These are phyloP conservation scores for Abrus pulchellus DNA, from an alignment of 306 rosid genomes.

Conservation along the genomic window DNA sequence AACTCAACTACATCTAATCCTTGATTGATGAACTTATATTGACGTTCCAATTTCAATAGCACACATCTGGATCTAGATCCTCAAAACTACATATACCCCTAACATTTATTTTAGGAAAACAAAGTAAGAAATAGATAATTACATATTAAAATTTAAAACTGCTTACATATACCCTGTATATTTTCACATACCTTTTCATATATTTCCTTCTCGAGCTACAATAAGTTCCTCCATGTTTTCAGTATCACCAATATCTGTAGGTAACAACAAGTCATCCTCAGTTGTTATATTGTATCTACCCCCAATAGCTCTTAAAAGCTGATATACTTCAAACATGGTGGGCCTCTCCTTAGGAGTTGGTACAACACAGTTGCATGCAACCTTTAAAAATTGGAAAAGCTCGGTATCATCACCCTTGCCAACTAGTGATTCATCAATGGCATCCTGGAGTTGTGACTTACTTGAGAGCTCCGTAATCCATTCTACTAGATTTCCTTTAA, in stretches of 20 bases:
- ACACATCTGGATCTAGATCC: constrained; percentile 46
- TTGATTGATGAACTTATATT: constrained; percentile 38
- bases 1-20: constrained; percentile 25
- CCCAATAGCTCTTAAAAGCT: constrained; percentile 88
- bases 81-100: constrained; percentile 45
- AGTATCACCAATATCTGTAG: constrained; percentile 51
- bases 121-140: constrained; percentile 41
- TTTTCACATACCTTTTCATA: constrained; percentile 46
- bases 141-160: constrained; percentile 28
- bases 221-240: constrained; percentile 74
- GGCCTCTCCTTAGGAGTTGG: constrained; percentile 85
- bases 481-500: constrained; percentile 86
- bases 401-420: constrained; percentile 76
- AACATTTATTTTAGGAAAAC: constrained; percentile 47
- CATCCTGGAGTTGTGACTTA: constrained; percentile 61
- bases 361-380: constrained; percentile 77
- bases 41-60: constrained; percentile 37
- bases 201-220: constrained; percentile 64
- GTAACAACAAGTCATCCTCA: constrained; percentile 74
- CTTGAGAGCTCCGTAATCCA: constrained; percentile 70
- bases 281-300: constrained; percentile 71
- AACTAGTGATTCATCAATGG: constrained; percentile 70
- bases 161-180: constrained; percentile 40
- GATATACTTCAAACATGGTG: constrained; percentile 95
- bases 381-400: constrained; percentile 92